Evolutionary conservation across 1,284 basidiomycete genomes (phyloP).

Genomic region (Macrocybe sp.): DNA sequence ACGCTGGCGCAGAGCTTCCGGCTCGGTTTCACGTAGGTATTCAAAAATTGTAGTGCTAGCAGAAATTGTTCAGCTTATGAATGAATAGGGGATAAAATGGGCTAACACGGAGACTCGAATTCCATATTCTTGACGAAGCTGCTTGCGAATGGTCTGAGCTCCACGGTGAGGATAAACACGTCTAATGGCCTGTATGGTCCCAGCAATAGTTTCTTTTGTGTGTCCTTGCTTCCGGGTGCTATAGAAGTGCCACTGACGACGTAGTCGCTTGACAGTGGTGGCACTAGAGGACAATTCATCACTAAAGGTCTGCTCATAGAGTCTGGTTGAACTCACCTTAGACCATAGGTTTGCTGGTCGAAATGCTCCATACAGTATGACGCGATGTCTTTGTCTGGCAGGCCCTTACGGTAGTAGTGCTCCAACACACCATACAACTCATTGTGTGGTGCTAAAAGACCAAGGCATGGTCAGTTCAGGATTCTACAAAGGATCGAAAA

Average conservation of each 20-base stretch:
- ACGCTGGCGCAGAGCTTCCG: conserved; percentile 12
- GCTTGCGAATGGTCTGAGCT: background rate
- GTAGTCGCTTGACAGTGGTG: conserved; percentile 2
- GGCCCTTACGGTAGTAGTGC: background rate
- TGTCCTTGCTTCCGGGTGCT: conserved; percentile 16
- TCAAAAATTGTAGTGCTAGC: too few species aligned
- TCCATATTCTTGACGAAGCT: background rate
- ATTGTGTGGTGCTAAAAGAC: background rate
- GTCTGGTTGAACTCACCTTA: background rate
- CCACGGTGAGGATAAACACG: background rate
- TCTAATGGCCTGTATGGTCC: background rate
- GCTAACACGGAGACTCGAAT: background rate
- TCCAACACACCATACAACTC: background rate
- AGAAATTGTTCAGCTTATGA: too few species aligned
- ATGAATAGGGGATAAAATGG: too few species aligned
- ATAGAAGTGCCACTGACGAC: conserved; percentile 10
- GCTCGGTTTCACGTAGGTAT: conserved; percentile 5
- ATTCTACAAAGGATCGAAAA: background rate
- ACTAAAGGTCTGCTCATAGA: background rate
- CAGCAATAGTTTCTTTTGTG: conserved; percentile 10
- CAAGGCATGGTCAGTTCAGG: background rate
- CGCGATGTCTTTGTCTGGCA: background rate
- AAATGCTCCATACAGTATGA: background rate
- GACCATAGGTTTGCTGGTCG: background rate
- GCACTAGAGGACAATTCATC: background rate